Percentiles rank a stretch among this genome's conserved stretches.
phyloP scores from a whole-genome alignment of 2,329 filamentous ascomycete genomes.

The Sclerotinia trifoliorum region DNA sequence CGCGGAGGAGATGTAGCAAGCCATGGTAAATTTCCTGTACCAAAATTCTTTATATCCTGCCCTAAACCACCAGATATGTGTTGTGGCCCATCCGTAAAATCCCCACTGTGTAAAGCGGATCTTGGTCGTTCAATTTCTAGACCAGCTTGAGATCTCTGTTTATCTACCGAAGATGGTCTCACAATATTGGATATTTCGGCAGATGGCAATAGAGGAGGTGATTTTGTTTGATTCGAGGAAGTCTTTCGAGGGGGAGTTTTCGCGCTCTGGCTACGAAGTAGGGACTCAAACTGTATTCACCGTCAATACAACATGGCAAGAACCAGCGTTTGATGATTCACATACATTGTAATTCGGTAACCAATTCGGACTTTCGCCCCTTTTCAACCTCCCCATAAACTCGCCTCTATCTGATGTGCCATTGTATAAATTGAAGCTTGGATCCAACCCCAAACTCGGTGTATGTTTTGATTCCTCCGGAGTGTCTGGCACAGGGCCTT shows the following conservation, averaged over 20 bases:
- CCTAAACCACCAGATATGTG: slow-evolving; percentile 23
- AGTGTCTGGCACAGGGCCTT: slow-evolving; percentile 49
- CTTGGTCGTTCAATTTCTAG: slow-evolving; percentile 75
- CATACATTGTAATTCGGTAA: slow-evolving; percentile 61
- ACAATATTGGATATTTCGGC: slow-evolving; percentile 40
- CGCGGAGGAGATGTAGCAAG: slow-evolving; percentile 57
- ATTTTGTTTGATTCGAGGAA: slow-evolving; percentile 25
- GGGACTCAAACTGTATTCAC: slow-evolving; percentile 35
- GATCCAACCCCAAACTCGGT: slow-evolving; percentile 25
- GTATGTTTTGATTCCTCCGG: slow-evolving; percentile 25
- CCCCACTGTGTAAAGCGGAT: slow-evolving; percentile 69
- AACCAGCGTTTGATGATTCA: slow-evolving; percentile 3
- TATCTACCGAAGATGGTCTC: slow-evolving; percentile 40
- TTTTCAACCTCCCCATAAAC: slow-evolving; percentile 82
- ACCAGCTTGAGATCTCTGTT: slow-evolving; percentile 52
- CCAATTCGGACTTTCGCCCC: slow-evolving; percentile 74
- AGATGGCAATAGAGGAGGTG: slow-evolving; percentile 40
- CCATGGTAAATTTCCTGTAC: slow-evolving; percentile 44
- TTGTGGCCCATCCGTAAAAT: slow-evolving; percentile 52
- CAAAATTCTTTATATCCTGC: slow-evolving; percentile 24
- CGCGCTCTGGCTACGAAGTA: slow-evolving; percentile 34
- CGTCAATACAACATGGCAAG: slow-evolving; percentile 19
- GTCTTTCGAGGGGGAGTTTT: slow-evolving; percentile 33
- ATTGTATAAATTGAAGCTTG: slow-evolving; percentile 27
- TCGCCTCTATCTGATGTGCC: slow-evolving; percentile 63